Evolutionary conservation across 208 protist species (phyloP).

Genomic region (Willaertia magna): DNA sequence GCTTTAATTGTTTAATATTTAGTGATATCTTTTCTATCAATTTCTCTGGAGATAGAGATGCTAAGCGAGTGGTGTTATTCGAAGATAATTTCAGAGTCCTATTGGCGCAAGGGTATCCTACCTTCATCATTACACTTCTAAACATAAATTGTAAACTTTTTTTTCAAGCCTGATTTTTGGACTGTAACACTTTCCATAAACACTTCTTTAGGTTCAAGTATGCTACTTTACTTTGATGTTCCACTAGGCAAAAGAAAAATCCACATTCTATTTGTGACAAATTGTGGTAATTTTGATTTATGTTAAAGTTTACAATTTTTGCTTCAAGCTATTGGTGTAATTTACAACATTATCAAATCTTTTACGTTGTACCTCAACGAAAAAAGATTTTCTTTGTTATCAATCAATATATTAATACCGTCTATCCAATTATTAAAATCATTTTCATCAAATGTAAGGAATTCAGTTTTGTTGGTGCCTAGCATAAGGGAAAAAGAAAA

Average conservation of each 20-base stretch:
- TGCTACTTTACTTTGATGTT: no score
- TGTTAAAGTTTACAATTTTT: no score
- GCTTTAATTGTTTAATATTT: not conserved
- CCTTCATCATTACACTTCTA: not conserved
- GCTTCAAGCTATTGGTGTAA: no score
- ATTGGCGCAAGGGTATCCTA: not conserved
- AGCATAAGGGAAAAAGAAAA: not conserved
- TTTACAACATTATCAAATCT: not conserved
- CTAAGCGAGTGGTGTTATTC: not conserved
- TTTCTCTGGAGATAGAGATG: not conserved
- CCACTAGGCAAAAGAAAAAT: no score
- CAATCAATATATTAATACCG: not conserved
- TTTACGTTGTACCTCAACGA: conserved; percentile 12
- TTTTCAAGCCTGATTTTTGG: no score
- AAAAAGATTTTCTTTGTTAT: conserved; percentile 6
- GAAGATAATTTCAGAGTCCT: not conserved
- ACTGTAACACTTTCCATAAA: no score
- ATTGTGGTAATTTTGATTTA: no score
- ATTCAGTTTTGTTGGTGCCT: not conserved
- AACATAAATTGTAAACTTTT: no score
- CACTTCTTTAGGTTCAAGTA: no score
- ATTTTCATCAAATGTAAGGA: not conserved
- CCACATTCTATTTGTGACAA: no score
- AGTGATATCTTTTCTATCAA: not conserved
- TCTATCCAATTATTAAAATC: not conserved